Evolutionary conservation across 257 asterid genomes (phyloP), one percentile per base, ranked within the genome.

Genomic region (Phtheirospermum japonicum): DNA sequence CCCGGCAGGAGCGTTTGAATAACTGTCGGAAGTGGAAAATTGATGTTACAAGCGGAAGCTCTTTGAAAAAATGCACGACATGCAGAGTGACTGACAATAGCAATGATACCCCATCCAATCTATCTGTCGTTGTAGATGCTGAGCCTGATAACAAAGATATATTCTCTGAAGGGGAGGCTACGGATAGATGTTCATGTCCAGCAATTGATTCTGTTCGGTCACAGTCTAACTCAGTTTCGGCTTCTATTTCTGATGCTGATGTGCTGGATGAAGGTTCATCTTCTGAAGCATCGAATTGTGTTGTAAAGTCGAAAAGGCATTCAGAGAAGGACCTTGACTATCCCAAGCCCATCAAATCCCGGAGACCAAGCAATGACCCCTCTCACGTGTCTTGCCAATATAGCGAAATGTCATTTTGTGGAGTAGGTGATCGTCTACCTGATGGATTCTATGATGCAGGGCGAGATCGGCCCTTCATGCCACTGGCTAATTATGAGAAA

Each of bases 371-470:
- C 40, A 73, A 67, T 68, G 80, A 80, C 59, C 85, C 83, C 14
- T 77, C 79, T 67, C 71, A 50, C 26, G 17, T 84, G 52, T 89
- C 99, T 11, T 69, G 75, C 79, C 88, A 83, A 64, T 92, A 89
- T 73, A 92, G 79, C 67, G 77, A 75, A 75, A 72, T 48, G 67
- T 92, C 99, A 19, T 82, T 81, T 79, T 86, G 96, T 75, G 88
- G 95, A 14, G 72, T 73, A 67, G 80, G 70, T 23, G 97, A 92
- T 74, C 67, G 61, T 73, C 75, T 92, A 58, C 88, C 89, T 17
- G 99, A 92, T 82, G 99, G 99, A 23, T 92, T 92, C 72, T 92
- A 86, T 79, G 99, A 92, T 66, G 95, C 95, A 11, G 99, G 99
- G 12, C 75, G 99, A 66, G 96, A 92, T 72, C 86, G 97, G 3